These are phyloP conservation scores for Candida anutae DNA, from an alignment of 1,139 yeast species.

Conservation along the genomic window DNA sequence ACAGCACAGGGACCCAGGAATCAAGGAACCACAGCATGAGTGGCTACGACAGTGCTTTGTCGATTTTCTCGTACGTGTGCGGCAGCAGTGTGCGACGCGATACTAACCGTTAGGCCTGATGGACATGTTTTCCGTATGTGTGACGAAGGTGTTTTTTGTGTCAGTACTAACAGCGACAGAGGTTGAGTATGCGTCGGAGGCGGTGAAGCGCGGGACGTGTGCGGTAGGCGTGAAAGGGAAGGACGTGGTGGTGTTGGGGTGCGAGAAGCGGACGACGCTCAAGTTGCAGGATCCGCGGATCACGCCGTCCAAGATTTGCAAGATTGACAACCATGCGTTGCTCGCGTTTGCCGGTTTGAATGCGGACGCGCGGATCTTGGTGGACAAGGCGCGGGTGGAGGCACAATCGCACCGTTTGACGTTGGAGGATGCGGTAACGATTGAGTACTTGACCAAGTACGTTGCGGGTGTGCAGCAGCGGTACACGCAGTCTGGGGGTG, in stretches of 20 bases:
- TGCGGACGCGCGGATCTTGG: conserved; percentile 93
- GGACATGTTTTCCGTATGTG: conserved; percentile 91
- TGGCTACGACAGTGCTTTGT: conserved; percentile 98
- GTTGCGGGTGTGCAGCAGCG: conserved; percentile 96
- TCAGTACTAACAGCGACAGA: conserved; percentile 37
- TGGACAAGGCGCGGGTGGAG: conserved; percentile 92
- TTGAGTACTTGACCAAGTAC: conserved; percentile 87
- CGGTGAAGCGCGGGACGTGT: conserved; percentile 96
- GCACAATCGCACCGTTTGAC: conserved; percentile 95
- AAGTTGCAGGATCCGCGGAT: conserved; percentile 95
- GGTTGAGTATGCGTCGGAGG: conserved; percentile 97
- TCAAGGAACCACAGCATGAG: conserved; percentile 76
- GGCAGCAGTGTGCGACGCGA: no score
- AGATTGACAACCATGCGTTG: conserved; percentile 83
- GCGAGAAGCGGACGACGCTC: conserved; percentile 92
- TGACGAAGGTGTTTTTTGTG: neutral
- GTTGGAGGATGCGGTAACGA: conserved; percentile 86
- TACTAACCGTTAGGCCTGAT: conserved; percentile 62
- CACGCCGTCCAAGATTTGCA: conserved; percentile 90
- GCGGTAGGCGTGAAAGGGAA: conserved; percentile 95
- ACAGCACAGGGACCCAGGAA: conserved; percentile 1
- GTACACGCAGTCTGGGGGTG: conserved; percentile 98
- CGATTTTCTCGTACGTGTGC: conserved; percentile 90
- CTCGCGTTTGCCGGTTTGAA: conserved; percentile 95
- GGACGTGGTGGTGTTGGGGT: conserved; percentile 84